Conservation (phyloP, 2,329 filamentous ascomycete genomes). For the Simplicillium aogashimaense region DNA sequence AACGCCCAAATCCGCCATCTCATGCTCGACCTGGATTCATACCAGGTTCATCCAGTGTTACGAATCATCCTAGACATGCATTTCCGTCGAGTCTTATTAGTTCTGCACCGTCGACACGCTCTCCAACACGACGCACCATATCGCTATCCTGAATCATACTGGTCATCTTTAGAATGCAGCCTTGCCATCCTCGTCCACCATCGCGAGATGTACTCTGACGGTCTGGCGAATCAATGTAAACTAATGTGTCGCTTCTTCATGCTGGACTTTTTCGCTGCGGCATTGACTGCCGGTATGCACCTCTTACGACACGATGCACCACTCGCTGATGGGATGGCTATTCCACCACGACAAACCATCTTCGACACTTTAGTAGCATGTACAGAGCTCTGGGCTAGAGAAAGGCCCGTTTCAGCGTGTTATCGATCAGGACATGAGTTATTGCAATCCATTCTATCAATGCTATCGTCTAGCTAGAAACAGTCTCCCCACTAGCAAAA, state of each 20-base stretch:
- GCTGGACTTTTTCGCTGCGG: slow-evolving; percentile 6
- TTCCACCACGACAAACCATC: slow-evolving; percentile 7
- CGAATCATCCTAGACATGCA: slow-evolving; percentile 7
- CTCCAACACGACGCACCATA: slow-evolving; percentile 4
- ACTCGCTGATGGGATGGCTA: slow-evolving; percentile 3
- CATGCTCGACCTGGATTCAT: slow-evolving; percentile 1
- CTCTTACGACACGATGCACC: slow-evolving; percentile 6
- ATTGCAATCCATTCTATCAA: slow-evolving; percentile 1
- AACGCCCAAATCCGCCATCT: slow-evolving; percentile 5
- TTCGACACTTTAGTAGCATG: slow-evolving; percentile 7
- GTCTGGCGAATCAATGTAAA: not conserved
- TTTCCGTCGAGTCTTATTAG: slow-evolving; percentile 6
- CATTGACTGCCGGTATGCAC: slow-evolving; percentile 6
- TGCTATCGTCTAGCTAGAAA: not conserved
- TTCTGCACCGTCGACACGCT: slow-evolving; percentile 6
- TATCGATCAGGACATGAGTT: slow-evolving; percentile 2
- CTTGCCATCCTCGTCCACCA: slow-evolving; percentile 8
- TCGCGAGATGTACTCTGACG: slow-evolving; percentile 3
- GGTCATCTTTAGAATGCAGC: slow-evolving; percentile 8
- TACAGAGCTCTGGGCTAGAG: slow-evolving; percentile 4
- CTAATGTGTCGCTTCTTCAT: slow-evolving; percentile 4
- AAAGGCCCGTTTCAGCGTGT: slow-evolving; percentile 2
- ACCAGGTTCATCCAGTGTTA: not conserved
- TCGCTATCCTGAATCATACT: slow-evolving; percentile 6
- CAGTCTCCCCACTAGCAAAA: no score